These are phyloP conservation scores for Fusarium sp. DNA, from an alignment of 2,329 filamentous ascomycete genomes.

Conservation along the genomic window DNA sequence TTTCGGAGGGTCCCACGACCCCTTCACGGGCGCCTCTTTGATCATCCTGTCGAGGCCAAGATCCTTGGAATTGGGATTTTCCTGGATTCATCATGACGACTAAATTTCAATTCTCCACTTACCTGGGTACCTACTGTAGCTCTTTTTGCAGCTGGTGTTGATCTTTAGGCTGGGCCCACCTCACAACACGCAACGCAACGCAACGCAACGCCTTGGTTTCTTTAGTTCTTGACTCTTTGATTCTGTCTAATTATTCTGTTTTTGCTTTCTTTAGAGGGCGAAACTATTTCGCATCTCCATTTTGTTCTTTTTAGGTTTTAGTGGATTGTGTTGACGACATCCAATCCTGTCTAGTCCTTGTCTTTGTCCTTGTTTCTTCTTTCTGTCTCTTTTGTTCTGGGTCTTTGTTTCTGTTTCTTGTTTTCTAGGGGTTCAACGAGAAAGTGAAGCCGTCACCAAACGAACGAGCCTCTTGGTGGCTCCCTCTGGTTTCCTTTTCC, in stretches of 20 bases:
- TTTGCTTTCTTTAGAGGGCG: slow-evolving; percentile 11
- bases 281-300: slow-evolving; percentile 18
- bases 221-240: background rate
- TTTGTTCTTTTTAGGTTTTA: slow-evolving; percentile 15
- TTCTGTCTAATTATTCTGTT: slow-evolving; percentile 30
- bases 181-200: slow-evolving; percentile 17
- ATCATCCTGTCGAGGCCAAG: slow-evolving; percentile 5
- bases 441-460: slow-evolving; percentile 21
- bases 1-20: slow-evolving; percentile 20
- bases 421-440: background rate
- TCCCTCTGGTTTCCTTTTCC: slow-evolving; percentile 9
- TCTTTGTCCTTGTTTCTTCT: slow-evolving; percentile 9
- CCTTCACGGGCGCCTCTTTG: slow-evolving; percentile 19
- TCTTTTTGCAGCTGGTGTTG: slow-evolving; percentile 17
- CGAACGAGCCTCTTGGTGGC: slow-evolving; percentile 23
- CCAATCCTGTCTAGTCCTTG: slow-evolving; percentile 5
- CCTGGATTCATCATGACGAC: slow-evolving; percentile 40
- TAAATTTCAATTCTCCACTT: slow-evolving; percentile 10
- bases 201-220: no score
- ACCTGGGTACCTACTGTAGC: slow-evolving; percentile 3
- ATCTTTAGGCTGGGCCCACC: slow-evolving; percentile 32
- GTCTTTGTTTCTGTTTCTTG: slow-evolving; percentile 17
- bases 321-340: slow-evolving; percentile 29
- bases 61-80: slow-evolving; percentile 48
- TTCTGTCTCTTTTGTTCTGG: slow-evolving; percentile 2